Conservation (phyloP, 805 yeast genomes). For the Grigorovia yakushimaensis region DNA sequence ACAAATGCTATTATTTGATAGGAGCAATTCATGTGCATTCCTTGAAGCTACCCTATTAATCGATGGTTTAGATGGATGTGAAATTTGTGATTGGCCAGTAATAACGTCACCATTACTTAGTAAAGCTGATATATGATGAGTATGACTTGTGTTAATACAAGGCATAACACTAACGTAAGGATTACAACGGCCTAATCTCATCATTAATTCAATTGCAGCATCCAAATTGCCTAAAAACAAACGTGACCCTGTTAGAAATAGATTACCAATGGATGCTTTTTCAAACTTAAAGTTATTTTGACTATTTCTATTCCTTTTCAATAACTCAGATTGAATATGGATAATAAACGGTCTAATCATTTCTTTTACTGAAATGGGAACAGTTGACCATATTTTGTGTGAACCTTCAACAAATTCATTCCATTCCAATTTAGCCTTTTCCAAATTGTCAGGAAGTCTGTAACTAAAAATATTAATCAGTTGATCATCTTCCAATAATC, state of each 20-base stretch:
- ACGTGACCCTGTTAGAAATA: conserved; percentile 73
- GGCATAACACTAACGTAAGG: conserved; percentile 58
- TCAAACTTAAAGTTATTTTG: conserved; percentile 49
- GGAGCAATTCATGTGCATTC: neutral
- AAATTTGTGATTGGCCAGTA: conserved; percentile 87
- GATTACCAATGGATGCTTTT: conserved; percentile 75
- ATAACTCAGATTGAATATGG: conserved; percentile 66
- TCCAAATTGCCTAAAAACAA: conserved; percentile 77
- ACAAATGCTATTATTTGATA: neutral
- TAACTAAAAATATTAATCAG: conserved; percentile 28
- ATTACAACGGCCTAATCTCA: conserved; percentile 39
- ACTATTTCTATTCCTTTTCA: conserved; percentile 45
- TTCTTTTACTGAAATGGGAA: conserved; percentile 43
- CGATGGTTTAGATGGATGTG: conserved; percentile 53
- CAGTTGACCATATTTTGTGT: conserved; percentile 54
- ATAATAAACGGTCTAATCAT: conserved; percentile 68
- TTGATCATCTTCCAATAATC: conserved; percentile 52
- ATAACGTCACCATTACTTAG: conserved; percentile 60
- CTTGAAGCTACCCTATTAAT: conserved; percentile 3
- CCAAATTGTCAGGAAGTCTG: conserved; percentile 23
- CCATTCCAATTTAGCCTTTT: conserved; percentile 65
- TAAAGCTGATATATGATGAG: conserved; percentile 76
- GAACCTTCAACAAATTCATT: conserved; percentile 65
- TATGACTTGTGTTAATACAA: conserved; percentile 73
- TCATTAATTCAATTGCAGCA: conserved; percentile 67